A percentile compares a stretch with the other conserved stretches of the same genome.
Evolutionary conservation across 805 yeast species (phyloP).

Genomic region (Nakazawaea anatomiae): DNA sequence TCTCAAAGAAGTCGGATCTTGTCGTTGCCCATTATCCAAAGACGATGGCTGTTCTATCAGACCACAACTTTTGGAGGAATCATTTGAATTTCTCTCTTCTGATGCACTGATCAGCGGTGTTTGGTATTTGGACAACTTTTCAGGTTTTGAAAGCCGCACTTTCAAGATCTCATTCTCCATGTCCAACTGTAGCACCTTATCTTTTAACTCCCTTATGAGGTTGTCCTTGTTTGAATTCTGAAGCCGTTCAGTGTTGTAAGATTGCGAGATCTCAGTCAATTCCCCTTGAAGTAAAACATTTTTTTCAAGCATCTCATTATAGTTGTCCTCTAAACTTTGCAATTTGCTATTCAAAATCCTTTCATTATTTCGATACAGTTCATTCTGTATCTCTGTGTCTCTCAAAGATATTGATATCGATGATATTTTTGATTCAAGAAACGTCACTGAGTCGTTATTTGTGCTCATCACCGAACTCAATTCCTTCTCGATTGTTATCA

Average conservation of each 20-base stretch:
- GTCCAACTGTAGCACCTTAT: not conserved
- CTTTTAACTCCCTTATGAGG: not conserved
- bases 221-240: not conserved
- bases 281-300: conserved; percentile 38
- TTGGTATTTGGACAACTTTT: conserved; percentile 6
- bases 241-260: conserved; percentile 1
- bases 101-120: conserved; percentile 3
- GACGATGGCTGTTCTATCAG: not conserved
- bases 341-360: conserved; percentile 29
- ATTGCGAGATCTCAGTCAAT: conserved; percentile 9
- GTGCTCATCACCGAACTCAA: conserved; percentile 4
- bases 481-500: conserved; percentile 5
- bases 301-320: conserved; percentile 35
- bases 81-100: not conserved
- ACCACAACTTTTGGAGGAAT: not conserved
- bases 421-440: conserved; percentile 18
- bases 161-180: conserved; percentile 2
- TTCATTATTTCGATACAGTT: conserved; percentile 32
- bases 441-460: conserved; percentile 11
- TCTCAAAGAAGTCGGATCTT: not conserved
- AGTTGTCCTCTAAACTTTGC: conserved; percentile 29
- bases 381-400: conserved; percentile 36
- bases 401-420: conserved; percentile 27
- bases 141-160: conserved; percentile 5
- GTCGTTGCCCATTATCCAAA: not conserved